A percentile compares a stretch with the other conserved stretches of the same genome.
phyloP scores from a whole-genome alignment of 441 rosid genomes.

The Mallotus japonicus region DNA sequence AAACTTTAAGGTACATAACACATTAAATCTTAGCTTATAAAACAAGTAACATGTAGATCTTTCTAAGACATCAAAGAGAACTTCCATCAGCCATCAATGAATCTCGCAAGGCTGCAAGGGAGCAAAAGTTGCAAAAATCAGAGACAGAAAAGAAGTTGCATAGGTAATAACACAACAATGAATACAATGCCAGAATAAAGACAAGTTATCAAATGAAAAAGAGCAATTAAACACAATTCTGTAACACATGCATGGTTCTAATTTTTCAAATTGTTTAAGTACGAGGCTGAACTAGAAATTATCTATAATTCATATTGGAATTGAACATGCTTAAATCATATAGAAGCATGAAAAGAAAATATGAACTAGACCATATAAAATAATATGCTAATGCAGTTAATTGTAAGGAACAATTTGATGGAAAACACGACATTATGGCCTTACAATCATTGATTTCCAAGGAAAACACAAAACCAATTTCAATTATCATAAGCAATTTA shows the following conservation, averaged over 20 bases:
- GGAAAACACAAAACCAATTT: not conserved
- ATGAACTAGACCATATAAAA: not conserved
- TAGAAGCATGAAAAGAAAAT: not conserved
- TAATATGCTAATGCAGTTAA: not conserved
- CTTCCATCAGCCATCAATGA: conserved; percentile 18
- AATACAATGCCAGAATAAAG: not conserved
- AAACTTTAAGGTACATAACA: conserved; percentile 14
- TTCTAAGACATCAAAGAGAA: not conserved
- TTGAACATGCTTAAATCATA: too few species aligned
- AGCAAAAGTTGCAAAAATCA: not conserved
- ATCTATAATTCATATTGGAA: too few species aligned
- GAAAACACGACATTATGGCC: not conserved
- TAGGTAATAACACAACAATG: too few species aligned
- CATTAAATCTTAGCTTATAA: conserved; percentile 13
- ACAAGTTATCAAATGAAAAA: too few species aligned
- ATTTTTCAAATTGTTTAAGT: too few species aligned
- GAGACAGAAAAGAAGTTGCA: not conserved
- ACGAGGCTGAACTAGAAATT: too few species aligned
- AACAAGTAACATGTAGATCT: conserved; percentile 12
- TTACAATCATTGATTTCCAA: not conserved
- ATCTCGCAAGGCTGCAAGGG: conserved; percentile 16
- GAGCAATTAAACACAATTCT: too few species aligned
- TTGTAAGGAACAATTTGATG: not conserved
- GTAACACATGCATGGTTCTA: too few species aligned
- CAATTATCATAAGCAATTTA: not conserved